A percentile compares a stretch with the other conserved stretches of the same genome.
These are phyloP conservation scores for Cylindrotheca fusiformis DNA, from an alignment of 108 stramenopile genomes.

Conservation along the genomic window DNA sequence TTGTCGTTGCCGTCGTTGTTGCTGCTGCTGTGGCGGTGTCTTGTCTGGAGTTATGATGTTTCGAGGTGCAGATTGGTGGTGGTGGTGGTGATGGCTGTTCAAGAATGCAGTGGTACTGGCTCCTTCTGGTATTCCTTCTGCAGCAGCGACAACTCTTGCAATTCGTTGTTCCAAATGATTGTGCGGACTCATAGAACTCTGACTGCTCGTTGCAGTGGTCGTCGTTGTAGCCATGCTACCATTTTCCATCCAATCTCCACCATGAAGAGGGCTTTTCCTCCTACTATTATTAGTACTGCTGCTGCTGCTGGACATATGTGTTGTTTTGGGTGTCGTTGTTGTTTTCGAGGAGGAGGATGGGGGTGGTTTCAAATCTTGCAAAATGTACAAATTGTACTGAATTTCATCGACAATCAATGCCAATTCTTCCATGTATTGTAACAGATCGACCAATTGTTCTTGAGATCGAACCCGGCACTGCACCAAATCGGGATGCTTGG, in stretches of 20 bases:
- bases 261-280: not conserved
- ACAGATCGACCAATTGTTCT: slow-evolving; percentile 37
- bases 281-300: not conserved
- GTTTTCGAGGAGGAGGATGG: not conserved
- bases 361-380: slow-evolving; percentile 30
- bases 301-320: not conserved
- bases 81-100: not conserved
- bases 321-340: not conserved
- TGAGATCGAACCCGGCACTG: slow-evolving; percentile 15
- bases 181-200: not conserved
- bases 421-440: slow-evolving; percentile 41
- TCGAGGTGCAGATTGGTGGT: not conserved
- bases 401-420: slow-evolving; percentile 40
- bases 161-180: slow-evolving; percentile 9
- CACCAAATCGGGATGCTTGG: slow-evolving; percentile 18
- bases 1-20: not conserved
- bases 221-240: not conserved
- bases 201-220: not conserved
- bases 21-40: too few species aligned
- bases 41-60: not conserved
- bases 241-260: not conserved
- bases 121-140: slow-evolving; percentile 10
- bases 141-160: slow-evolving; percentile 8
- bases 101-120: not conserved
- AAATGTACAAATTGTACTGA: slow-evolving; percentile 43